A percentile compares a stretch with the other conserved stretches of the same genome.
These are phyloP conservation scores for Macrophomina phaseolina DNA, from an alignment of 2,329 filamentous ascomycete species.

Conservation along the genomic window DNA sequence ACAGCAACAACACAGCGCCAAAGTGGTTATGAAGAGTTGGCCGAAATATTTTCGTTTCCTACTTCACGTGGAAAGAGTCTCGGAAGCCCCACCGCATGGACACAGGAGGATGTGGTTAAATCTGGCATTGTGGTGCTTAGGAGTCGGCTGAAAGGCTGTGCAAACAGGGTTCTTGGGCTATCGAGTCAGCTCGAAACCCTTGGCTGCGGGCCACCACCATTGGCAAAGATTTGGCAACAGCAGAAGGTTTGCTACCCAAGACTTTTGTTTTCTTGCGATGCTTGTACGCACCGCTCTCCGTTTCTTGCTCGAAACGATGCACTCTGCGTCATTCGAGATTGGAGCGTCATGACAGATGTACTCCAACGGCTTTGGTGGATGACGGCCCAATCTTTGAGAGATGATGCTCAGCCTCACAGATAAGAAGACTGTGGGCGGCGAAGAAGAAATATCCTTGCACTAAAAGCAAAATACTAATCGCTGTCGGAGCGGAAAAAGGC, in stretches of 20 bases:
- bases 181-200: constrained; percentile 9
- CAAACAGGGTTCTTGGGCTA: neutral
- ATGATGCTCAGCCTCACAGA: neutral
- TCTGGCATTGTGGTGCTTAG: neutral
- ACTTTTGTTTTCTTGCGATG: neutral
- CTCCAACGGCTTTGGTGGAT: neutral
- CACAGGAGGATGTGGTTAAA: neutral
- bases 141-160: neutral
- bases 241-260: constrained; percentile 2
- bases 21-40: too few species aligned
- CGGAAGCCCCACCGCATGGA: neutral
- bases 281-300: neutral
- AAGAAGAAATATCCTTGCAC: neutral
- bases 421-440: neutral
- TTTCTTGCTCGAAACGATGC: neutral
- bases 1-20: neutral
- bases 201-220: neutral
- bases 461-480: neutral
- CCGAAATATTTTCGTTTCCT: neutral
- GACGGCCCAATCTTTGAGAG: neutral
- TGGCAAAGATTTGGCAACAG: neutral
- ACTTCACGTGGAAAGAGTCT: neutral
- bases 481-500: neutral
- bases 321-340: neutral
- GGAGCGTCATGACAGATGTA: neutral